Conservation (phyloP, 129 eudicot species). For the Saussurea involucrata region DNA sequence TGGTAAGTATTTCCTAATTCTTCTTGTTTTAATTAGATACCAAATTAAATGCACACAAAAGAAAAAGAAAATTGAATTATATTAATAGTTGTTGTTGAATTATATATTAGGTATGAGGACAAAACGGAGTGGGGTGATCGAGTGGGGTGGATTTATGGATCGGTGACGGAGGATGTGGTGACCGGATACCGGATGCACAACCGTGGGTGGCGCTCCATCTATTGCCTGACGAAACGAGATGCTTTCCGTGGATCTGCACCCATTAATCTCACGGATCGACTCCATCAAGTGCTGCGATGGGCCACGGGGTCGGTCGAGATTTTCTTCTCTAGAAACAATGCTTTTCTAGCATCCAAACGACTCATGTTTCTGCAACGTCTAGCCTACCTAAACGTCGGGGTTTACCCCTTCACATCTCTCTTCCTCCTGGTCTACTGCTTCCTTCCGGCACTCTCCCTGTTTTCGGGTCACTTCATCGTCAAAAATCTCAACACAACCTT, state of each 20-base stretch:
- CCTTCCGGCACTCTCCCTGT: conserved; percentile 34
- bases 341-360: conserved; percentile 22
- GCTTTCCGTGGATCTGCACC: conserved; percentile 45
- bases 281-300: conserved; percentile 43
- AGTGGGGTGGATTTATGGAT: conserved; percentile 43
- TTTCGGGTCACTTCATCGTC: conserved; percentile 38
- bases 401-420: conserved; percentile 37
- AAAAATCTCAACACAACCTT: conserved; percentile 24
- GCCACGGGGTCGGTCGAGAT: conserved; percentile 41
- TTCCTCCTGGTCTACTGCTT: conserved; percentile 36
- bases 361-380: conserved; percentile 31
- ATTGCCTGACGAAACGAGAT: conserved; percentile 37
- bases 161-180: conserved; percentile 40
- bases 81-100: neutral
- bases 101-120: conserved; percentile 32
- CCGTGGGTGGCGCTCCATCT: conserved; percentile 44
- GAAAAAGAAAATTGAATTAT: too few relatives aligned
- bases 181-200: conserved; percentile 43
- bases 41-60: too few relatives aligned
- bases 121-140: conserved; percentile 43
- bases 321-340: conserved; percentile 38
- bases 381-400: conserved; percentile 36
- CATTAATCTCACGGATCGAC: conserved; percentile 35
- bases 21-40: too few relatives aligned
- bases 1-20: too few relatives aligned